phyloP scores from a whole-genome alignment of 2,329 filamentous ascomycete species.

The Cordyceps pruinosa region DNA sequence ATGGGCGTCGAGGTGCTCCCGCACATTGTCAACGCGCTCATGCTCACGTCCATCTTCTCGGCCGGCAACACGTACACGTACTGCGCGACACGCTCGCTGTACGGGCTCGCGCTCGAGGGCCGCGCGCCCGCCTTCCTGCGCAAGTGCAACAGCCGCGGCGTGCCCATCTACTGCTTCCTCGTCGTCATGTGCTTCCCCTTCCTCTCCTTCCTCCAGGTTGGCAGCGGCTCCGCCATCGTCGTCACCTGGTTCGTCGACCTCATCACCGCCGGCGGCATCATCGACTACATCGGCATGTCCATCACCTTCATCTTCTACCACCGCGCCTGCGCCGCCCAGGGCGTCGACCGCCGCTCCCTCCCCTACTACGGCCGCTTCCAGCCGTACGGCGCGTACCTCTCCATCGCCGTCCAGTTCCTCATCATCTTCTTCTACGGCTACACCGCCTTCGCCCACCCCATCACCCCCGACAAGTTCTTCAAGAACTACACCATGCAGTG shows the following conservation, averaged over 20 bases:
- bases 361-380: conserved; percentile 55
- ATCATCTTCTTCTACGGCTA: conserved; percentile 51
- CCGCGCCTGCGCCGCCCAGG: conserved; percentile 46
- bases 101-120: conserved; percentile 43
- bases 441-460: conserved; percentile 38
- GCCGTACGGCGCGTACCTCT: conserved; percentile 48
- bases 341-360: conserved; percentile 43
- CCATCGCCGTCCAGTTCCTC: conserved; percentile 33
- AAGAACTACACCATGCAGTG: conserved; percentile 52
- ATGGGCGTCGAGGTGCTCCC: conserved; percentile 46
- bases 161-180: conserved; percentile 51
- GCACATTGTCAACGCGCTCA: conserved; percentile 49
- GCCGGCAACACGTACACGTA: conserved; percentile 47
- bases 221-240: conserved; percentile 40
- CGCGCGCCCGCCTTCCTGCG: conserved; percentile 46
- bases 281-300: conserved; percentile 54
- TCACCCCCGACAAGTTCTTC: conserved; percentile 42
- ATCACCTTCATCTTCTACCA: conserved; percentile 41
- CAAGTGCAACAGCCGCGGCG: conserved; percentile 53
- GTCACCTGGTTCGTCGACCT: conserved; percentile 50
- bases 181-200: conserved; percentile 48
- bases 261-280: conserved; percentile 50
- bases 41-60: conserved; percentile 38
- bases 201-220: conserved; percentile 46
- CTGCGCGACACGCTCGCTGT: conserved; percentile 43